Evolutionary conservation across 2,329 filamentous ascomycete genomes (phyloP), one percentile per base, ranked within the genome.

Genomic region (Lachnellula hyalina): DNA sequence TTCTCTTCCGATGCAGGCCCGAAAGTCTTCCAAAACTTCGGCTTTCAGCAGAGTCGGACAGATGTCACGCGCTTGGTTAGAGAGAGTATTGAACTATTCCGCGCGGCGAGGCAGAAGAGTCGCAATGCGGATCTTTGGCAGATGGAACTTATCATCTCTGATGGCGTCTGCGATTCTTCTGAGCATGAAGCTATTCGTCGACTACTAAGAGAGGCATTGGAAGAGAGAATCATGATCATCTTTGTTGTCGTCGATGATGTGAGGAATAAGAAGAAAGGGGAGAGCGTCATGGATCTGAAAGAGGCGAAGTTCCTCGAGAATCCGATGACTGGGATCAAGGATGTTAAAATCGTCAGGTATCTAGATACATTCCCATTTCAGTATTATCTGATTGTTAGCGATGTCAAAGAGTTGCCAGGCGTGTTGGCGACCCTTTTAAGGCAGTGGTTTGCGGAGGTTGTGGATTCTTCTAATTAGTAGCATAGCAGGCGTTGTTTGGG

Each of bases 181-280:
- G 87, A 92, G 47, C 93, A 97, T 70, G 89, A 91, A 17, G 79
- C 83, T 5, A 92, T 99, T 63, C 82, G 89, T 15, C 79, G 90
- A 5, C 79, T 97, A 21, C 84, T 99, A 11, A 81, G 94, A 9
- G 87, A 93, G 72, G 93, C 94, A 1, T 85, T 91, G 67, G 92
- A 96, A 71, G 90, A 96, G 73, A 81, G 91, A 15, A 95, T 99
- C 68, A 96, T 99, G 90, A 85, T 97, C 60, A 93, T 99, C 5
- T 99, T 99, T 71, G 90, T 99, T 65, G 88, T 99, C 66, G 90
- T 99, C 68, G 94, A 99, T 75, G 78, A 83, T 45, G 67, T 77
- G 21, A 72, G 73, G 55, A 72, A 72, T 23, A 75, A 77, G 60
- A 76, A 77, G 62, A 73, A 76, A 49, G 79, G 78, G 47, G 79